These are phyloP conservation scores for peach (Prunus persica) DNA, from an alignment of 306 rosid genomes.

Conservation along the genomic window DNA sequence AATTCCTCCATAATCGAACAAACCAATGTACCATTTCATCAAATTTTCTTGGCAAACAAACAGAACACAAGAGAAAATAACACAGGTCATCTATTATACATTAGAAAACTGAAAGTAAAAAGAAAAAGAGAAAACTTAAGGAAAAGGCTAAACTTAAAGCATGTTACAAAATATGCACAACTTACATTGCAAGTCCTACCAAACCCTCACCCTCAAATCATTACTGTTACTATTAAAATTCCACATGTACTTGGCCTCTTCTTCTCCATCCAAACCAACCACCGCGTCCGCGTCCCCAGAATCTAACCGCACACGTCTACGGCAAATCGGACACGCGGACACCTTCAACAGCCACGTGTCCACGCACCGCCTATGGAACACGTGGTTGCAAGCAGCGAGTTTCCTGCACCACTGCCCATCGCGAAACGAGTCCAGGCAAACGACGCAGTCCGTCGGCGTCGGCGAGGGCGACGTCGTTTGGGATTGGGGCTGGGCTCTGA, in stretches of 20 bases:
- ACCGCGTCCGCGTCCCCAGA: conserved; percentile 1
- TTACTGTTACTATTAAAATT: conserved; percentile 24
- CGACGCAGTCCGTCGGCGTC: conserved; percentile 52
- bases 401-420: conserved; percentile 72
- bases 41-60: neutral
- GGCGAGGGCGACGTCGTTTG: neutral
- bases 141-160: neutral
- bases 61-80: conserved; percentile 6
- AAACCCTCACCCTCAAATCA: conserved; percentile 22
- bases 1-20: too few species aligned
- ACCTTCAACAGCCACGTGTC: conserved; percentile 79
- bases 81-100: neutral
- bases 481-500: conserved; percentile 22
- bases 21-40: neutral
- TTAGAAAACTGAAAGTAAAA: neutral
- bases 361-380: conserved; percentile 66
- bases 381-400: conserved; percentile 60
- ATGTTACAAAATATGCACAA: conserved; percentile 11
- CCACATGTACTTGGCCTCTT: conserved; percentile 28
- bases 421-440: conserved; percentile 66
- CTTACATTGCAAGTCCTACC: conserved; percentile 35
- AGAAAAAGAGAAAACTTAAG: conserved; percentile 2
- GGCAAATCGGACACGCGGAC: conserved; percentile 77
- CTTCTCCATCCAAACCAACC: conserved; percentile 7
- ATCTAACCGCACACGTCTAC: conserved; percentile 56